These are phyloP conservation scores for Phlyctochytrium bullatum DNA, from an alignment of 192 early-diverging fungal genomes.

Conservation along the genomic window DNA sequence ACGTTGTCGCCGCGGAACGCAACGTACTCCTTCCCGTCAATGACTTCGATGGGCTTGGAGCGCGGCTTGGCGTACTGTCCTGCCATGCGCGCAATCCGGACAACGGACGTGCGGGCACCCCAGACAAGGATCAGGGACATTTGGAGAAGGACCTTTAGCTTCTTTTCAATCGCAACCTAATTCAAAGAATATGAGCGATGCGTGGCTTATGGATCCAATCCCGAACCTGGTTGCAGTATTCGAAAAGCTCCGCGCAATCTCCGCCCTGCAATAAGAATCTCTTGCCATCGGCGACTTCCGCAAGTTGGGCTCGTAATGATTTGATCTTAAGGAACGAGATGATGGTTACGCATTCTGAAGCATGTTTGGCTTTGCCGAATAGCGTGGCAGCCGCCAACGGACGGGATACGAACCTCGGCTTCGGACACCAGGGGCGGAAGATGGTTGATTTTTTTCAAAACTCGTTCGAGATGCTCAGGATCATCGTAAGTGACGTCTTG, in stretches of 20 bases:
- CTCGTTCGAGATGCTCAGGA: slow-evolving; percentile 61
- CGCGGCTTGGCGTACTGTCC: slow-evolving; percentile 99
- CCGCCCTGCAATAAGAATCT: slow-evolving; percentile 97
- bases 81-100: slow-evolving; percentile 97
- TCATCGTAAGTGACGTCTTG: slow-evolving; percentile 91
- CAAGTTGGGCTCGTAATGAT: slow-evolving; percentile 75
- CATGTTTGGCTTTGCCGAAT: no score
- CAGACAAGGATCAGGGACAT: slow-evolving; percentile 95
- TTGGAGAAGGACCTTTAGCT: slow-evolving; percentile 95
- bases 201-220: background rate
- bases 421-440: slow-evolving; percentile 91
- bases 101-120: slow-evolving; percentile 90
- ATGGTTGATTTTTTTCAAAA: slow-evolving; percentile 69
- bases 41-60: slow-evolving; percentile 83
- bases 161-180: slow-evolving; percentile 83
- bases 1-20: slow-evolving; percentile 98
- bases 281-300: slow-evolving; percentile 85
- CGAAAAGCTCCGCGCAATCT: slow-evolving; percentile 98
- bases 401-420: slow-evolving; percentile 59
- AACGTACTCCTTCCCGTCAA: slow-evolving; percentile 76
- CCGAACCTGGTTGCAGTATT: slow-evolving; percentile 88
- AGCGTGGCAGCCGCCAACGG: background rate
- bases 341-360: slow-evolving; percentile 7
- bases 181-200: background rate
- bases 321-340: slow-evolving; percentile 58